Base-by-base conservation (phyloP, 139 green algal species). In the Chlorella sp. region DNA sequence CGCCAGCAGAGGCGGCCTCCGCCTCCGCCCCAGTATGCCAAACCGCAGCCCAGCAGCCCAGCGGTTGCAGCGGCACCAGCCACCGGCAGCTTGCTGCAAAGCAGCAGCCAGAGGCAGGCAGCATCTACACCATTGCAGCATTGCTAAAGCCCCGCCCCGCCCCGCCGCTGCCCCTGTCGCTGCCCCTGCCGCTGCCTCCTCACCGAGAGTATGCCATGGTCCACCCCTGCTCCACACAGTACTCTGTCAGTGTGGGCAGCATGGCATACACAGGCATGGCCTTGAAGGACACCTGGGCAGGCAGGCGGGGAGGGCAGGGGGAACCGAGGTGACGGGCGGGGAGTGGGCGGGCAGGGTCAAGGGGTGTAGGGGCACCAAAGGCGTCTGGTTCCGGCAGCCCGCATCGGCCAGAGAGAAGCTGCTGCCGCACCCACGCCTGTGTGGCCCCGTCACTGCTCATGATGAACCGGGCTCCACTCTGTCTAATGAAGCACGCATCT, bases 201-300 rank as follows among this genome's bases (percentile, higher is more conserved):
- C 98, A 91, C 42, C 95, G 89, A 1, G 94, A 89, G 86, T 98
- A 99, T 0, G 93, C 93, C 34, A 92, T 81, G 0, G 97, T 99
- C 95, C 93, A 99, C 3, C 97, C 97, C 64, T 91, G 71, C 92
- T 99, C 97, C 28, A 98, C 91, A 2, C 95, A 93, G 12, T 64
- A 89, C 90, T 99, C 97, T 19, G 94, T 95, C 1, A 97, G 3
- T 1, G 96, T 92, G 22, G 97, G 97, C 84, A 99, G 92, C 85
- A 96, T 71, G 9, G 95, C 92, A 90, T 99, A 99, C 24, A 98
- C 86, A 4, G 97, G 97, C 91, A 99, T 98, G 11, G 95, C 92
- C 3, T 87, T 14, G 71, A 94, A 93, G 0, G 97, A 96, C 42
- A 99, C 96, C 95, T 98, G 95, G 66, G 42, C 30, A 37, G 60